Percentiles rank a stretch among this genome's conserved stretches.
Evolutionary conservation across 1,284 basidiomycete genomes (phyloP).

Genomic region (Ceratobasidium theobromae): DNA sequence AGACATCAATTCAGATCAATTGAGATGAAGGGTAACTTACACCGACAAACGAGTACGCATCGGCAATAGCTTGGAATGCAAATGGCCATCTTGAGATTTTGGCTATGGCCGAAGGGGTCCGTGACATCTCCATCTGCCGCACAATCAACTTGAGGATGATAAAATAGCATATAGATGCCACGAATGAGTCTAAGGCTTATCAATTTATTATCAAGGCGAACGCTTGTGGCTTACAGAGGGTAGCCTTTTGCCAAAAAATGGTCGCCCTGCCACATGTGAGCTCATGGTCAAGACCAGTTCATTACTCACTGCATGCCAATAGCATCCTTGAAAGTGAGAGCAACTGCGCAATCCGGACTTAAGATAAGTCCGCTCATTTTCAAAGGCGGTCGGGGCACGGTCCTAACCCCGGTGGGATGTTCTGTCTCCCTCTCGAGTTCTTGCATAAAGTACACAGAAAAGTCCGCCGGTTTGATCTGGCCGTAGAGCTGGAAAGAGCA

Average conservation of each 20-base stretch:
- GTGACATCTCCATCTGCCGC: slow-evolving; percentile 69
- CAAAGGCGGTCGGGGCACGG: slow-evolving; percentile 56
- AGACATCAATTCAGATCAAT: too few relatives aligned
- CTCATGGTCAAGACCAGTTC: slow-evolving; percentile 20
- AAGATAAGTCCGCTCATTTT: slow-evolving; percentile 64
- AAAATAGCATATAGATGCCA: slow-evolving; percentile 67
- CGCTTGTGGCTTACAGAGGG: slow-evolving; percentile 63
- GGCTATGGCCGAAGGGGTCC: slow-evolving; percentile 75
- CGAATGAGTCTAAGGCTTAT: slow-evolving; percentile 62
- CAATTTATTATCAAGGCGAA: not conserved
- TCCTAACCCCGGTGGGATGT: slow-evolving; percentile 67
- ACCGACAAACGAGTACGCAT: slow-evolving; percentile 79
- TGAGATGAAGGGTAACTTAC: too few relatives aligned
- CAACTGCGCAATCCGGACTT: slow-evolving; percentile 75
- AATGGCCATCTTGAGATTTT: slow-evolving; percentile 82
- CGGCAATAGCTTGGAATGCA: slow-evolving; percentile 71
- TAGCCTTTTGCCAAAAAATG: slow-evolving; percentile 75
- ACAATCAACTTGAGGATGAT: slow-evolving; percentile 65
- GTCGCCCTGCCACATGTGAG: slow-evolving; percentile 49
- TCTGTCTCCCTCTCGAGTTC: slow-evolving; percentile 71
- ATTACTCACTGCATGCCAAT: slow-evolving; percentile 61
- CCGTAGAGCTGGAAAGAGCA: slow-evolving; percentile 68
- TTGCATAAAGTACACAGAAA: slow-evolving; percentile 57
- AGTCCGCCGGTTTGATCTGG: slow-evolving; percentile 56
- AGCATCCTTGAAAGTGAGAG: slow-evolving; percentile 64